These are phyloP conservation scores for Silene uniflora DNA, from an alignment of 148 eudicot genomes.

Conservation along the genomic window DNA sequence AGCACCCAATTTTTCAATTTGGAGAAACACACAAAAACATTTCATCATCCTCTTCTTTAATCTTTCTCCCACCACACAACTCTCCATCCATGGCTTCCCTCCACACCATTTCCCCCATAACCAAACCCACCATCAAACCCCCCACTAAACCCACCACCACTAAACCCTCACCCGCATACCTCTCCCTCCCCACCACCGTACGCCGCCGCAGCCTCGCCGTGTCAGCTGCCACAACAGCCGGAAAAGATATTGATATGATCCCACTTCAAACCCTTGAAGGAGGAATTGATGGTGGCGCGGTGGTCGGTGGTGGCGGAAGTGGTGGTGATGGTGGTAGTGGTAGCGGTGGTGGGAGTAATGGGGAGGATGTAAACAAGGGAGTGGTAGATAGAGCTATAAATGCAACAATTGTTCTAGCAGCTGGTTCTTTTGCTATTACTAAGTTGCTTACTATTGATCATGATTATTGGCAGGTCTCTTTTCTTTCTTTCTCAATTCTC, in stretches of 20 bases:
- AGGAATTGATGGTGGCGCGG: conserved; percentile 26
- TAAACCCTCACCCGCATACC: not conserved
- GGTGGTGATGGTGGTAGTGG: conserved; percentile 15
- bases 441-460: conserved; percentile 90
- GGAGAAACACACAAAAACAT: conserved; percentile 31
- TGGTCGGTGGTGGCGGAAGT: conserved; percentile 49
- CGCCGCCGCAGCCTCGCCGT: conserved; percentile 20
- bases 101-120: conserved; percentile 15
- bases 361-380: conserved; percentile 37
- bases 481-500: not conserved
- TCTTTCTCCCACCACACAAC: not conserved
- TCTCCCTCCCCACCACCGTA: not conserved
- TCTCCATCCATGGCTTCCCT: conserved; percentile 25
- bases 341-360: conserved; percentile 29
- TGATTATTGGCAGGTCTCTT: conserved; percentile 95
- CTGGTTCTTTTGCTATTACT: conserved; percentile 75
- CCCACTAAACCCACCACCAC: conserved; percentile 2
- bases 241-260: conserved; percentile 14
- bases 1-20: not conserved
- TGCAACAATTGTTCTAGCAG: conserved; percentile 82
- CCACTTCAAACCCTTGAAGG: not conserved
- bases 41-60: not conserved
- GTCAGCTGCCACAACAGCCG: conserved; percentile 18
- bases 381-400: conserved; percentile 72
- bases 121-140: conserved; percentile 21